These are phyloP conservation scores for Kurtzmaniella cleridarum DNA, from an alignment of 805 yeast species.

Conservation along the genomic window DNA sequence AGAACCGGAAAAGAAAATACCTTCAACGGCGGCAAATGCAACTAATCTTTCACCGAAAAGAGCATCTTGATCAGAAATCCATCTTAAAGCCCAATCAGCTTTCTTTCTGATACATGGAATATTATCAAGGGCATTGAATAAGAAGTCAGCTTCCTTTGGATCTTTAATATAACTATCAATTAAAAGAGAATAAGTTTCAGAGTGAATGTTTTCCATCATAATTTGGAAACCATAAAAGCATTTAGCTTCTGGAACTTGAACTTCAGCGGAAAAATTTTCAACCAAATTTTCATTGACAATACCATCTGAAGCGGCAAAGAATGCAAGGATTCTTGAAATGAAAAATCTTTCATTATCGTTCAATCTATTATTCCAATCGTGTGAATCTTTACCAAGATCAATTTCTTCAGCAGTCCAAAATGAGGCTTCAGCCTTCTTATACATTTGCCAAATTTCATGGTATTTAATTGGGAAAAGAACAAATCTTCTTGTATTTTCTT, in stretches of 20 bases:
- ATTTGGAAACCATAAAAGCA: slow-evolving; percentile 99
- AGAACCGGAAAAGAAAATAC: slow-evolving; percentile 97
- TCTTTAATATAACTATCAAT: slow-evolving; percentile 95
- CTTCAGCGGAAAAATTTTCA: slow-evolving; percentile 96
- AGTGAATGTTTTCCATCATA: slow-evolving; percentile 99
- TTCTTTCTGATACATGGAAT: slow-evolving; percentile 95
- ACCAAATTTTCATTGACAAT: slow-evolving; percentile 96
- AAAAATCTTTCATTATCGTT: slow-evolving; percentile 90
- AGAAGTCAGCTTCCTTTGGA: slow-evolving; percentile 83
- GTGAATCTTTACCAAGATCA: slow-evolving; percentile 84
- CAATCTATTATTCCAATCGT: slow-evolving; percentile 88
- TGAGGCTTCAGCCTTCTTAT: slow-evolving; percentile 98
- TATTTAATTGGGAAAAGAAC: slow-evolving; percentile 95
- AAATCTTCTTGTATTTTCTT: slow-evolving; percentile 81
- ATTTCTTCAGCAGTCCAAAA: slow-evolving; percentile 99
- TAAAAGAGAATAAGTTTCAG: slow-evolving; percentile 92
- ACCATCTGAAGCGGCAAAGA: slow-evolving; percentile 98
- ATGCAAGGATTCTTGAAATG: slow-evolving; percentile 88
- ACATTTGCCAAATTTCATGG: slow-evolving; percentile 98
- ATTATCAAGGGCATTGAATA: slow-evolving; percentile 93
- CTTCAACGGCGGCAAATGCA: slow-evolving; percentile 98
- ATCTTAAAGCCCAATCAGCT: slow-evolving; percentile 98
- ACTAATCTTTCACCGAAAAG: slow-evolving; percentile 93
- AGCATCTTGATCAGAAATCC: slow-evolving; percentile 88
- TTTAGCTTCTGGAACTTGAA: slow-evolving; percentile 95